These are phyloP conservation scores for Penicillium sp. DNA, from an alignment of 2,329 filamentous ascomycete genomes.

Conservation along the genomic window DNA sequence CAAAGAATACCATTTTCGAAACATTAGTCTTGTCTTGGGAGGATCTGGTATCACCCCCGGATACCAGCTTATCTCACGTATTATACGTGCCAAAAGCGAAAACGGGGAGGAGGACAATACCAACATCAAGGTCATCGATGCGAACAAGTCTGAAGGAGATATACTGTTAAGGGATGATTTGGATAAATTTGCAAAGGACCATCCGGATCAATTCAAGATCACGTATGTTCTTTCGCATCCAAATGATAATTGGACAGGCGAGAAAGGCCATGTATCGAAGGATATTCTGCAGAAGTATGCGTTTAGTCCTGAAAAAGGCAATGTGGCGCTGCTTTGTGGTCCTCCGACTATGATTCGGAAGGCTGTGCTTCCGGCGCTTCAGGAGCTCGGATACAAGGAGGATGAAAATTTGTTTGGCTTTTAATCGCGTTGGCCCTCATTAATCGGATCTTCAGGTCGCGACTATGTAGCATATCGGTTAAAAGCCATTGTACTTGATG, in stretches of 20 bases:
- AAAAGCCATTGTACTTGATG: too few relatives aligned
- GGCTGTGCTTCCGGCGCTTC: constrained; percentile 55
- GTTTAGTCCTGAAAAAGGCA: constrained; percentile 42
- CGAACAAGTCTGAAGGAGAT: background rate
- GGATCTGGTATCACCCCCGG: constrained; percentile 58
- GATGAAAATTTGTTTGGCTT: constrained; percentile 50
- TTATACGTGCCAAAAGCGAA: constrained; percentile 42
- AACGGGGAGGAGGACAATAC: constrained; percentile 47
- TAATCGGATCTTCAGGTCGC: too few relatives aligned
- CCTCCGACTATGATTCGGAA: constrained; percentile 58
- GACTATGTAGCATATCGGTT: too few relatives aligned
- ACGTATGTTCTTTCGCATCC: background rate
- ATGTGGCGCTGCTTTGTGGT: constrained; percentile 55
- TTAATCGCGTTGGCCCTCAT: too few relatives aligned
- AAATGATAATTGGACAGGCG: background rate
- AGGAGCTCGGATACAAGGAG: constrained; percentile 51
- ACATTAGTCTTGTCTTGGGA: constrained; percentile 55
- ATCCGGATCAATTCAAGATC: background rate
- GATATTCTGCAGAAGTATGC: background rate
- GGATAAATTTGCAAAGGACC: background rate
- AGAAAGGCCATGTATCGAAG: background rate
- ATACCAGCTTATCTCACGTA: constrained; percentile 54
- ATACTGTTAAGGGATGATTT: background rate
- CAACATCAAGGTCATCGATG: constrained; percentile 29
- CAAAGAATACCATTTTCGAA: constrained; percentile 47